Evolutionary conservation across 1,284 basidiomycete genomes (phyloP).

Genomic region (Xerocomus amazonicus): DNA sequence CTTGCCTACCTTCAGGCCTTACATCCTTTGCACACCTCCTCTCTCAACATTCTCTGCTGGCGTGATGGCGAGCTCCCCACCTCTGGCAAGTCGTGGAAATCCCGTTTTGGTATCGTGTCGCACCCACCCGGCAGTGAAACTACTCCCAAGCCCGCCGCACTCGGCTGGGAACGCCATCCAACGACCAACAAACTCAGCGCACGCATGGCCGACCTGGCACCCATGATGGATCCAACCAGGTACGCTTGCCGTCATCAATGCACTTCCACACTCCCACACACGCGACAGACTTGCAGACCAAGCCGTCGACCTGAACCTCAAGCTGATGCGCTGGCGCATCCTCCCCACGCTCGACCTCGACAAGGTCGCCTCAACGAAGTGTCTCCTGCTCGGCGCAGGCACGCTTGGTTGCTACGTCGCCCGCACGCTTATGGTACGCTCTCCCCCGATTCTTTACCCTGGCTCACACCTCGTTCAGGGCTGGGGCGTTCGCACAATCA

Average conservation of each 20-base stretch:
- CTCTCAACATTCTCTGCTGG: conserved; percentile 73
- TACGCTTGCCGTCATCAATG: conserved; percentile 19
- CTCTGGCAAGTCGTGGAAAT: conserved; percentile 49
- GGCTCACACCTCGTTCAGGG: conserved; percentile 47
- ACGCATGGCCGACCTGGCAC: conserved; percentile 86
- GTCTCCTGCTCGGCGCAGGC: conserved; percentile 89
- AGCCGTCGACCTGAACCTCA: conserved; percentile 95
- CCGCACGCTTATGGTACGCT: conserved; percentile 74
- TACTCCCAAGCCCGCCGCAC: conserved; percentile 53
- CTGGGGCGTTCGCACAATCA: conserved; percentile 94
- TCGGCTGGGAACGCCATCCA: conserved; percentile 94
- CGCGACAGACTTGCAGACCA: conserved; percentile 79
- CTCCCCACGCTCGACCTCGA: conserved; percentile 88
- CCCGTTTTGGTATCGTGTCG: conserved; percentile 54
- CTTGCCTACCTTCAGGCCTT: conserved; percentile 72
- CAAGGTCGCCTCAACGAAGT: conserved; percentile 75
- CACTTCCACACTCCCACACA: conserved; percentile 4
- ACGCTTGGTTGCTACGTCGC: conserved; percentile 97
- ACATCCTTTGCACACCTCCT: conserved; percentile 46
- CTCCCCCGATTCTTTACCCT: conserved; percentile 11
- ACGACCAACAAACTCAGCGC: conserved; percentile 79
- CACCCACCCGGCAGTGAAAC: conserved; percentile 18
- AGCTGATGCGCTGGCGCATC: conserved; percentile 98
- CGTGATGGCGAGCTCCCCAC: conserved; percentile 54
- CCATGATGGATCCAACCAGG: conserved; percentile 92